Percentiles rank a stretch among this genome's conserved stretches.
Evolutionary conservation across 2,329 filamentous ascomycete genomes (phyloP).

Genomic region (Arthrobotrys conoides): DNA sequence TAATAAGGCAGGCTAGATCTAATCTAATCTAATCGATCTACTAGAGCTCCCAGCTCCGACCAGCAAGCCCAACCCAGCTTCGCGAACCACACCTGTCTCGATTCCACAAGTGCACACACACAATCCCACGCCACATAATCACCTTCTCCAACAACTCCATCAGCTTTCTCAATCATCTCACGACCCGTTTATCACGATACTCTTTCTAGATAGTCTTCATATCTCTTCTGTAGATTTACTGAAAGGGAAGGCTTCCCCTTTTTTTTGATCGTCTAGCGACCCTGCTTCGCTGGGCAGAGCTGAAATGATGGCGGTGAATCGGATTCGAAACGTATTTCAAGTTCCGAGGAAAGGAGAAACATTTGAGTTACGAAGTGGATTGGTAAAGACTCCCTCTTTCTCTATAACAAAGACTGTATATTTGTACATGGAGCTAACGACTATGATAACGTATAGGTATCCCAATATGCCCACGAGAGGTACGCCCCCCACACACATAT

Average conservation of each 20-base stretch:
- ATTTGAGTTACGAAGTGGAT: conserved; percentile 92
- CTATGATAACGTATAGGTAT: conserved; percentile 70
- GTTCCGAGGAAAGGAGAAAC: conserved; percentile 94
- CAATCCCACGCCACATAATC: neutral
- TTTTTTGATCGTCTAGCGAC: conserved; percentile 59
- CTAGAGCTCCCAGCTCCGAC: conserved; percentile 11
- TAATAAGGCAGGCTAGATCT: conserved; percentile 60
- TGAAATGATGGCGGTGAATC: conserved; percentile 88
- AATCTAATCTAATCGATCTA: conserved; percentile 57
- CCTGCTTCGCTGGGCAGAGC: conserved; percentile 62
- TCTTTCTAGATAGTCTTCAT: neutral
- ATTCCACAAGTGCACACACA: conserved; percentile 27
- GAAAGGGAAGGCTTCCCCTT: neutral
- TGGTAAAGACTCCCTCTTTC: conserved; percentile 70
- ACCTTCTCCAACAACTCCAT: neutral
- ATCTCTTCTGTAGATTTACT: neutral
- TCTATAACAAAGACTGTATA: conserved; percentile 60
- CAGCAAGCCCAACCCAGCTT: conserved; percentile 30
- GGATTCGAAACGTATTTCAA: conserved; percentile 92
- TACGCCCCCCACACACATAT: conserved; percentile 64
- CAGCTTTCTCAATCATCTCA: neutral
- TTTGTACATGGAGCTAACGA: conserved; percentile 65
- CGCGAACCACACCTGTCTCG: conserved; percentile 32
- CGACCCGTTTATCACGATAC: neutral
- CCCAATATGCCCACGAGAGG: conserved; percentile 98